These are phyloP conservation scores for Colletotrichum siamense DNA, from an alignment of 2,329 filamentous ascomycete species.

Conservation along the genomic window DNA sequence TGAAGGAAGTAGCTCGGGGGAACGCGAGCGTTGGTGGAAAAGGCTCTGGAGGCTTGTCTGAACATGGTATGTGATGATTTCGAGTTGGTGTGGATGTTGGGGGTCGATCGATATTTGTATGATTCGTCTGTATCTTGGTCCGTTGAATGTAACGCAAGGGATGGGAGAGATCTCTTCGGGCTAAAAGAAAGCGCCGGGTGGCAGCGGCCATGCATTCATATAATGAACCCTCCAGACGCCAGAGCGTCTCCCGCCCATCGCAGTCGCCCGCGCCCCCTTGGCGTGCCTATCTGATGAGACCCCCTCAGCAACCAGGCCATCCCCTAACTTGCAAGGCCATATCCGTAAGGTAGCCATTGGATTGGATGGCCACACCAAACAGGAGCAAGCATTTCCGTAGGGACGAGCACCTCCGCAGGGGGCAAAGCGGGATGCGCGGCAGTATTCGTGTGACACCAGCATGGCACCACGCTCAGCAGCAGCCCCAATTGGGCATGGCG, in stretches of 20 bases:
- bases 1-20: constrained; percentile 37
- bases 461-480: constrained; percentile 17
- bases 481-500: constrained; percentile 17
- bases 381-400: not conserved
- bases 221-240: not conserved
- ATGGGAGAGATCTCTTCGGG: not conserved
- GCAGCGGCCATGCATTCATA: constrained; percentile 19
- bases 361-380: not conserved
- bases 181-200: not conserved
- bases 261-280: not conserved
- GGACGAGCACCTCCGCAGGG: constrained; percentile 1
- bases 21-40: constrained; percentile 39
- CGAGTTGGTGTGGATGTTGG: not conserved
- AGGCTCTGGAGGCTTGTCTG: constrained; percentile 27
- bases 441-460: constrained; percentile 12
- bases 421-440: constrained; percentile 19
- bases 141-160: constrained; percentile 9
- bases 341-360: not conserved
- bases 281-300: constrained; percentile 9
- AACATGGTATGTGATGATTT: constrained; percentile 8
- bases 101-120: not conserved
- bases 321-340: not conserved
- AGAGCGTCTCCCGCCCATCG: not conserved
- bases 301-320: not conserved
- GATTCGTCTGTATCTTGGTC: not conserved